phyloP scores from a whole-genome alignment of 768 basidiomycete genomes.

The Russula ochroleuca region DNA sequence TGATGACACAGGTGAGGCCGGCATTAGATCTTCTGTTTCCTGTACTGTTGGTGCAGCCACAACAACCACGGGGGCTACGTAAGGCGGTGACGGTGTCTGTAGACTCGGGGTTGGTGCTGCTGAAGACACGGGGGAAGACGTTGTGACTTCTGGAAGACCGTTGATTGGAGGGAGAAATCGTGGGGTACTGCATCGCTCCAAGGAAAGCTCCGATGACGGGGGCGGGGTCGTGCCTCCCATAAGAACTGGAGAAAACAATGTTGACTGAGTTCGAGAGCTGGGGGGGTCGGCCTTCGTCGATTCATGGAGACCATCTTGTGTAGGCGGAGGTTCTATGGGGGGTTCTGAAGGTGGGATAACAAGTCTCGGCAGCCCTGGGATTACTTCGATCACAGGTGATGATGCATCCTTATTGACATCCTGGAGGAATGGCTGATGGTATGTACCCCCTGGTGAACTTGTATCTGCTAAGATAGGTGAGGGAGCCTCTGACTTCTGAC shows the following conservation, averaged over 20 bases:
- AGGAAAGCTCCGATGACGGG: constrained; percentile 3
- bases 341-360: constrained; percentile 4
- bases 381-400: neutral
- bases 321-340: neutral
- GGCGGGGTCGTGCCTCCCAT: neutral
- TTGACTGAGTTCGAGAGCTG: constrained; percentile 1
- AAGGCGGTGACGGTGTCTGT: constrained; percentile 29
- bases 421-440: neutral
- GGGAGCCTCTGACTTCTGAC: neutral
- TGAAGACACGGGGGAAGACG: constrained; percentile 20
- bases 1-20: constrained; percentile 15
- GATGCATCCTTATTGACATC: neutral
- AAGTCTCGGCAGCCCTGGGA: constrained; percentile 6
- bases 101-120: constrained; percentile 20
- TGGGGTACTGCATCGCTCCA: constrained; percentile 6
- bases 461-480: neutral
- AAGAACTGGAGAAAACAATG: constrained; percentile 3
- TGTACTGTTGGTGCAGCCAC: constrained; percentile 23
- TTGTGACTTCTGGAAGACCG: constrained; percentile 5
- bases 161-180: constrained; percentile 7
- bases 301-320: neutral
- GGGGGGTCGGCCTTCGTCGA: constrained; percentile 1
- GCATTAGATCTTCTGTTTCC: constrained; percentile 23
- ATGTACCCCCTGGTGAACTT: neutral
- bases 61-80: constrained; percentile 30